Percentiles rank a stretch among this genome's conserved stretches.
Evolutionary conservation across 176 grass and related monocot species (phyloP).

Genomic region (Oryza coarctata): DNA sequence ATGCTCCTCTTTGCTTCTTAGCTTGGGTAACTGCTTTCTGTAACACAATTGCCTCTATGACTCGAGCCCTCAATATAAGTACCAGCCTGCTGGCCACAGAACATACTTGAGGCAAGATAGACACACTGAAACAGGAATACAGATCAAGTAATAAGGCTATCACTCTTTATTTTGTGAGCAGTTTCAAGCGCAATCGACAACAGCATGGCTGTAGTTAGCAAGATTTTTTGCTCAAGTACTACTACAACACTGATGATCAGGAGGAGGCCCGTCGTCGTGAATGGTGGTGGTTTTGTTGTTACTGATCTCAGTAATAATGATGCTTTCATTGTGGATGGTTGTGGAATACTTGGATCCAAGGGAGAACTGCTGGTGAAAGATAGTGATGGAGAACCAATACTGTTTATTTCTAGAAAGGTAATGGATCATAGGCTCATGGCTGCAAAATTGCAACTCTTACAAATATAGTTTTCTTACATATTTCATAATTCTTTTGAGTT

Average conservation of each 20-base stretch:
- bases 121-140: constrained; percentile 37
- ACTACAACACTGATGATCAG: constrained; percentile 58
- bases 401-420: constrained; percentile 89
- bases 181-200: constrained; percentile 42
- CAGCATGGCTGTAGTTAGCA: constrained; percentile 70
- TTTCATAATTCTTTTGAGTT: constrained; percentile 11
- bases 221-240: constrained; percentile 67
- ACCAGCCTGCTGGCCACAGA: constrained; percentile 12
- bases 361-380: constrained; percentile 69
- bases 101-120: constrained; percentile 33
- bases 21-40: constrained; percentile 37
- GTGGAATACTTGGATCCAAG: constrained; percentile 75
- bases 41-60: neutral
- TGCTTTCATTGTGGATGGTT: constrained; percentile 77
- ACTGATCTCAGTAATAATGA: constrained; percentile 50
- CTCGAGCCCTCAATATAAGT: constrained; percentile 42
- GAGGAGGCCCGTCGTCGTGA: constrained; percentile 58
- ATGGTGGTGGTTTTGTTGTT: constrained; percentile 86
- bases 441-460: constrained; percentile 7
- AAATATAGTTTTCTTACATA: neutral
- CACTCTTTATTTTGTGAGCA: constrained; percentile 12
- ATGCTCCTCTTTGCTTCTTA: constrained; percentile 47
- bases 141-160: constrained; percentile 10
- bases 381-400: constrained; percentile 60
- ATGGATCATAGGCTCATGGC: neutral